phyloP scores from a whole-genome alignment of 1,284 basidiomycete species.

The Clitocybe nebularis region DNA sequence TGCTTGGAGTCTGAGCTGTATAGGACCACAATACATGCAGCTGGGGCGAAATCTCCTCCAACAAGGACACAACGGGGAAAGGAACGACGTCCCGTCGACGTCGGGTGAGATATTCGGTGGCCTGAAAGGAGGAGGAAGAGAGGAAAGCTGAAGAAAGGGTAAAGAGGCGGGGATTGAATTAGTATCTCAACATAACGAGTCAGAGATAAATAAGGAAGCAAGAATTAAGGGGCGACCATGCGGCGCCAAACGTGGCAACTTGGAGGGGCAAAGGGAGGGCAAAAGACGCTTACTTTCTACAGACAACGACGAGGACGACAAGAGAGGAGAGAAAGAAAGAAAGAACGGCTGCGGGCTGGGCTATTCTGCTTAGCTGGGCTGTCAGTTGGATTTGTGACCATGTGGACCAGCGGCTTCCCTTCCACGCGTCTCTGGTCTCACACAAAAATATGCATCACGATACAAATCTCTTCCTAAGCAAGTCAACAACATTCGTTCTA shows the following conservation, averaged over 20 bases:
- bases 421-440: conserved; percentile 15
- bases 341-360: conserved; percentile 17
- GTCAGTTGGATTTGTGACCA: conserved; percentile 23
- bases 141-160: conserved; percentile 11
- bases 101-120: conserved; percentile 14
- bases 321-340: conserved; percentile 19
- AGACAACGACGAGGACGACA: conserved; percentile 21
- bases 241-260: no score
- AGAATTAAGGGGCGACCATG: conserved; percentile 1
- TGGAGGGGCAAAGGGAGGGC: no score
- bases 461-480: conserved; percentile 2
- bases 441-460: conserved; percentile 13
- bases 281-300: conserved; percentile 17
- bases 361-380: conserved; percentile 7
- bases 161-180: conserved; percentile 12
- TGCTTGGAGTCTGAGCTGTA: conserved; percentile 50
- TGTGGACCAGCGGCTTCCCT: conserved; percentile 22
- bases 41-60: conserved; percentile 16
- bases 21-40: conserved; percentile 49
- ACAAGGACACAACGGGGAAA: conserved; percentile 11
- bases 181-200: conserved; percentile 1
- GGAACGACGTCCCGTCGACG: conserved; percentile 29
- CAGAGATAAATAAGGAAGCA: neutral
- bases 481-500: neutral
- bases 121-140: conserved; percentile 5